Percentiles rank a stretch among this genome's conserved stretches.
phyloP scores from a whole-genome alignment of 768 basidiomycete genomes.

The Tylopilus rubrobrunneus region DNA sequence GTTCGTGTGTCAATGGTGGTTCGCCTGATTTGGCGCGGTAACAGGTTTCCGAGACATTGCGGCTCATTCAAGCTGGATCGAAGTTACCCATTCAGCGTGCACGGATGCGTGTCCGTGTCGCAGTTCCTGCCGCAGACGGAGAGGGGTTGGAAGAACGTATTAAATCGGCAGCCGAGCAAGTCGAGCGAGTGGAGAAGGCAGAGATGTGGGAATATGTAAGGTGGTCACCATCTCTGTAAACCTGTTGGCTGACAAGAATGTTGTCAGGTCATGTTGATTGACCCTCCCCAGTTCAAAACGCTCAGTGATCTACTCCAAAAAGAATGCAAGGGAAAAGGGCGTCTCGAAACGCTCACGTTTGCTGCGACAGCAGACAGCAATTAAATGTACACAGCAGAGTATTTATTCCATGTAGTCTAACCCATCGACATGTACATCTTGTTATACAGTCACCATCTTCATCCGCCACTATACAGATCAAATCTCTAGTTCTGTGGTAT shows the following conservation, averaged over 20 bases:
- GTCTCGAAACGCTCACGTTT: slow-evolving; percentile 79
- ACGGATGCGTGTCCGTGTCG: slow-evolving; percentile 85
- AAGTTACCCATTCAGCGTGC: slow-evolving; percentile 92
- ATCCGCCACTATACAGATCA: background rate
- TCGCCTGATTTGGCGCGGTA: background rate
- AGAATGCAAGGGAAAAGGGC: slow-evolving; percentile 84
- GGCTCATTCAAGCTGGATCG: slow-evolving; percentile 72
- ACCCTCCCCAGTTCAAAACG: slow-evolving; percentile 86
- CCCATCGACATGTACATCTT: background rate
- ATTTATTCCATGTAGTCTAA: background rate
- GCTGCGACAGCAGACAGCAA: slow-evolving; percentile 50
- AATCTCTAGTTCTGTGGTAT: slow-evolving; percentile 12
- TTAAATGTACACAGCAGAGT: slow-evolving; percentile 3
- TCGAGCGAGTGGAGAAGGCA: slow-evolving; percentile 78
- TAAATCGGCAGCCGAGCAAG: slow-evolving; percentile 67
- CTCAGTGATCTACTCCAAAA: slow-evolving; percentile 88
- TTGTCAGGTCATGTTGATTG: slow-evolving; percentile 82
- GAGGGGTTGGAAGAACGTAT: slow-evolving; percentile 70
- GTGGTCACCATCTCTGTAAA: slow-evolving; percentile 6
- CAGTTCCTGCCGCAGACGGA: slow-evolving; percentile 63
- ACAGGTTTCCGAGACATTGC: slow-evolving; percentile 90
- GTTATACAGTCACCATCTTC: background rate
- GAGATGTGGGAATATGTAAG: slow-evolving; percentile 88
- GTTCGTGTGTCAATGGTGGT: background rate
- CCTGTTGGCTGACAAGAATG: slow-evolving; percentile 7